phyloP scores from a whole-genome alignment of 2,329 filamentous ascomycete species.

The Botryosphaeria agaves region DNA sequence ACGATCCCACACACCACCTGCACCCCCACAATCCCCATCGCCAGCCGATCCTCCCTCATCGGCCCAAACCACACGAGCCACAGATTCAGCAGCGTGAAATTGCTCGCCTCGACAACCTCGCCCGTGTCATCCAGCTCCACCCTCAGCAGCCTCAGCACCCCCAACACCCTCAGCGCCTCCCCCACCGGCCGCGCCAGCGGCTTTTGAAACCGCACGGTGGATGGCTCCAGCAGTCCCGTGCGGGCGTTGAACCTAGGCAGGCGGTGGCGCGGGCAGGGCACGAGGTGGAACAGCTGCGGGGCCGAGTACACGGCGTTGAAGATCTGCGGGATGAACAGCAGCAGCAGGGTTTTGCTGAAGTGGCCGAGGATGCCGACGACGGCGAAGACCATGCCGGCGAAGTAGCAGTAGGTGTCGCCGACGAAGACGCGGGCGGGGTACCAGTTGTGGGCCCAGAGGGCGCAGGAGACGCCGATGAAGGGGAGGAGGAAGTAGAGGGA shows the following conservation, averaged over 20 bases:
- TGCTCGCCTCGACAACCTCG: constrained; percentile 61
- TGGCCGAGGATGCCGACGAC: constrained; percentile 93
- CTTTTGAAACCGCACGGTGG: constrained; percentile 55
- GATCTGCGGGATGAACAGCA: constrained; percentile 83
- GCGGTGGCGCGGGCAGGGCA: constrained; percentile 86
- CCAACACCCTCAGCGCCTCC: constrained; percentile 48
- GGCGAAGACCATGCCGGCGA: constrained; percentile 97
- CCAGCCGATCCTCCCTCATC: constrained; percentile 69
- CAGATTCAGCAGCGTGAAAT: constrained; percentile 85
- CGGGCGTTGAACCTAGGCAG: constrained; percentile 76
- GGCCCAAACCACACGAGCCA: constrained; percentile 95
- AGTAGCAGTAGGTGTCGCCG: constrained; percentile 98
- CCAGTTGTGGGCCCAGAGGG: constrained; percentile 83
- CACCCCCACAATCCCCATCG: constrained; percentile 61
- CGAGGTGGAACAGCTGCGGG: constrained; percentile 76
- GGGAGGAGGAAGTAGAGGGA: constrained; percentile 88
- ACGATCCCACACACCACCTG: constrained; percentile 62
- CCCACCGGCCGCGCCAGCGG: constrained; percentile 52
- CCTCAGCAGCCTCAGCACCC: constrained; percentile 48
- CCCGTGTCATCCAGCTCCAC: constrained; percentile 51
- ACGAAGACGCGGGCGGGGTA: constrained; percentile 92
- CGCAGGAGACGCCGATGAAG: constrained; percentile 81
- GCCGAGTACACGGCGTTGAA: constrained; percentile 93
- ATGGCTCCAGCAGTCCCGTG: constrained; percentile 73
- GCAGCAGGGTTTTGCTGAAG: constrained; percentile 89